A percentile compares a stretch with the other conserved stretches of the same genome.
These are phyloP conservation scores for Penicillium coprophilum DNA, from an alignment of 495 filamentous ascomycete genomes.

Conservation along the genomic window DNA sequence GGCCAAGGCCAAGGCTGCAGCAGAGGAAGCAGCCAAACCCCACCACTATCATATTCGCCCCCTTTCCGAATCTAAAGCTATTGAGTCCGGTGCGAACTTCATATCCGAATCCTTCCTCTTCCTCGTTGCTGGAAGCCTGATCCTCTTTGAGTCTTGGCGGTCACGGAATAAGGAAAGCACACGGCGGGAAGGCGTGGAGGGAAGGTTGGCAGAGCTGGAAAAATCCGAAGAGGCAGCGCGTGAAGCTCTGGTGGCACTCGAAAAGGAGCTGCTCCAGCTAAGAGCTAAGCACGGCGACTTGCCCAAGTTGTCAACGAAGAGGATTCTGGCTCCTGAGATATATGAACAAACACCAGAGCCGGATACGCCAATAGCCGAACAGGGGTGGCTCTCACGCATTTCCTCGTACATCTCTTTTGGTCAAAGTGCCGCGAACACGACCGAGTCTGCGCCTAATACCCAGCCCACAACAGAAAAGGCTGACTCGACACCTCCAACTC, in stretches of 20 bases:
- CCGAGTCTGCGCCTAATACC: not conserved
- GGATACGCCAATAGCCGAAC: slow-evolving; percentile 23
- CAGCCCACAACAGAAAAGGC: not conserved
- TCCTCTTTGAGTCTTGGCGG: slow-evolving; percentile 79
- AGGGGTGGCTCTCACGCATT: slow-evolving; percentile 36
- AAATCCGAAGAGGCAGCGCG: slow-evolving; percentile 58
- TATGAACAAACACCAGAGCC: slow-evolving; percentile 45
- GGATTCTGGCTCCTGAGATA: slow-evolving; percentile 47
- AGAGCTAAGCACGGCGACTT: slow-evolving; percentile 44
- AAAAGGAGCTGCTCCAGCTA: slow-evolving; percentile 64
- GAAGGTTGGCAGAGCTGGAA: slow-evolving; percentile 65
- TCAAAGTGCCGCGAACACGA: slow-evolving; percentile 2
- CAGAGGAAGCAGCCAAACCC: slow-evolving; percentile 46
- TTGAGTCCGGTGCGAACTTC: slow-evolving; percentile 94
- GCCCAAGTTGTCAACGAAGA: slow-evolving; percentile 23
- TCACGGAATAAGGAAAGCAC: slow-evolving; percentile 74
- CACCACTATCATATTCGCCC: slow-evolving; percentile 63
- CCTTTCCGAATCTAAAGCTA: slow-evolving; percentile 87
- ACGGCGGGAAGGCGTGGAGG: slow-evolving; percentile 70
- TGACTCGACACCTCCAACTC: not conserved
- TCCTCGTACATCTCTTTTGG: slow-evolving; percentile 36
- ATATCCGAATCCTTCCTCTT: slow-evolving; percentile 90
- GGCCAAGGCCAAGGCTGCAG: slow-evolving; percentile 50
- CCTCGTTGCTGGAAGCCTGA: slow-evolving; percentile 70
- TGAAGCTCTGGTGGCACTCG: slow-evolving; percentile 61